Conservation (phyloP, 2,329 filamentous ascomycete species). For the Graphiopsis chlorocephala region DNA sequence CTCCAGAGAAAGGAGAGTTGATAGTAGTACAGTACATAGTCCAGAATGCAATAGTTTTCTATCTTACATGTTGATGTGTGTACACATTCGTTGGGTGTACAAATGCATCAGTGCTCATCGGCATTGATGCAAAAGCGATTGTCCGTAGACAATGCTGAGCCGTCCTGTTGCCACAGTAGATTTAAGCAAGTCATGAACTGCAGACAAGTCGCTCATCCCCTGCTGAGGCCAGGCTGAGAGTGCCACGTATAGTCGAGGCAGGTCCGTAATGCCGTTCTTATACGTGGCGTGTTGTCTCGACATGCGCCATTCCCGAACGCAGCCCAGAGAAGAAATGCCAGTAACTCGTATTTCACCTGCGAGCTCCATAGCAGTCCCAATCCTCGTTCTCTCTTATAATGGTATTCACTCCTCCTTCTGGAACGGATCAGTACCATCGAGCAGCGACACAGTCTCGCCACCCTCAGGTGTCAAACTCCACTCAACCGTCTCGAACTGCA, state of each 20-base stretch:
- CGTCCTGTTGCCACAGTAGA: neutral
- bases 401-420: slow-evolving; percentile 5
- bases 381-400: neutral
- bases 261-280: neutral
- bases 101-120: neutral
- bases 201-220: neutral
- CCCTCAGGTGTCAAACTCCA: slow-evolving; percentile 77
- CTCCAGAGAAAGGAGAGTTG: neutral
- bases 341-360: neutral
- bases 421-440: slow-evolving; percentile 52
- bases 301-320: neutral
- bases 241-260: neutral
- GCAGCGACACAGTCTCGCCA: slow-evolving; percentile 65
- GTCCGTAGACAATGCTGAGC: neutral
- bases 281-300: neutral
- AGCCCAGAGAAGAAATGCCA: neutral
- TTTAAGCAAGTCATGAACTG: neutral
- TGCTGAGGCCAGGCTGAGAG: neutral
- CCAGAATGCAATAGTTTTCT: neutral
- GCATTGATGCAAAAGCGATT: neutral
- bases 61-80: slow-evolving; percentile 9
- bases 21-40: slow-evolving; percentile 11
- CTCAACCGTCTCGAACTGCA: slow-evolving; percentile 78
- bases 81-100: neutral
- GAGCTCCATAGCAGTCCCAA: neutral